A percentile compares a stretch with the other conserved stretches of the same genome.
These are phyloP conservation scores for Coniosporium tulheliwenetii DNA, from an alignment of 2,329 filamentous ascomycete species.

Conservation along the genomic window DNA sequence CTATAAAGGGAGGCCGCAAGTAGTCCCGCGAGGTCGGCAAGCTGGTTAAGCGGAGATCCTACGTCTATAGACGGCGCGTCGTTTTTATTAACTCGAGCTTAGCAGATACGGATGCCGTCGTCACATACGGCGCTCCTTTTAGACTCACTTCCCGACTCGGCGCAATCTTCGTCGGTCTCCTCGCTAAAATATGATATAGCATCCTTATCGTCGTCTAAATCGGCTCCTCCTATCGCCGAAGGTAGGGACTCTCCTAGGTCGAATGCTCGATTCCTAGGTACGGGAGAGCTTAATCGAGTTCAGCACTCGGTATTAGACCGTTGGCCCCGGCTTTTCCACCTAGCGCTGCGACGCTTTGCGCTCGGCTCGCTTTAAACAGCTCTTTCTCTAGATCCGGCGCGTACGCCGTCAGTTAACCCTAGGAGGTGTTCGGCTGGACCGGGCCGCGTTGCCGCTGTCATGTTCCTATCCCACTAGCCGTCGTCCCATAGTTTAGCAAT, in stretches of 20 bases:
- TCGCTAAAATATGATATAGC: not conserved
- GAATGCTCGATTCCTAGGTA: too few species aligned
- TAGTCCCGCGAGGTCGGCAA: not conserved
- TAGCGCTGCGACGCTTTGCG: not conserved
- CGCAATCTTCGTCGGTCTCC: too few species aligned
- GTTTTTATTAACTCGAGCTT: not conserved
- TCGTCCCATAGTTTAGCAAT: not conserved
- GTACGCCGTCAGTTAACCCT: too few species aligned
- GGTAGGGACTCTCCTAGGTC: too few species aligned
- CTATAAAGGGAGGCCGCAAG: constrained; percentile 8
- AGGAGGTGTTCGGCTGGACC: too few species aligned
- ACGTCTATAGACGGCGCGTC: not conserved
- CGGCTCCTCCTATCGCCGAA: too few species aligned
- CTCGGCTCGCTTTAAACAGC: not conserved
- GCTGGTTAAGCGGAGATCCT: not conserved
- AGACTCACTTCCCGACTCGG: not conserved
- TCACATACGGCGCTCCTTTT: not conserved
- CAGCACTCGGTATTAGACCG: too few species aligned
- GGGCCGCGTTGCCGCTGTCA: too few species aligned
- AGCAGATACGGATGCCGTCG: not conserved
- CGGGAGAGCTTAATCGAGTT: too few species aligned
- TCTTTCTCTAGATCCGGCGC: not conserved
- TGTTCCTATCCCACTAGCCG: not conserved
- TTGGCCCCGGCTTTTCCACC: not conserved
- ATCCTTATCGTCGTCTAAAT: too few species aligned